Evolutionary conservation across 495 filamentous ascomycete genomes (phyloP).

Genomic region (Lepidopterella palustris): DNA sequence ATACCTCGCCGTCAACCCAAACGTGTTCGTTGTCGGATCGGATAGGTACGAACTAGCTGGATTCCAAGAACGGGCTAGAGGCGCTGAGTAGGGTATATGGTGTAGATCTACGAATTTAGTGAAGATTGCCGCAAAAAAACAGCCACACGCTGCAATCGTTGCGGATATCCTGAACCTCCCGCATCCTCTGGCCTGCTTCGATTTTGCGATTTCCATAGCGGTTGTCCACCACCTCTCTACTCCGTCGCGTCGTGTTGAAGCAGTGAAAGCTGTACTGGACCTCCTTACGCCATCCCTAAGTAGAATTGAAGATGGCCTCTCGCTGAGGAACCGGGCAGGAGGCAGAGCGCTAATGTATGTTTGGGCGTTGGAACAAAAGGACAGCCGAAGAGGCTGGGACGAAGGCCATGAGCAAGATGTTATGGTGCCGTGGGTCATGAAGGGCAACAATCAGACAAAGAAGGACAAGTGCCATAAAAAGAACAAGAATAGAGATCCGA

Average conservation of each 20-base stretch:
- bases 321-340: conserved; percentile 41
- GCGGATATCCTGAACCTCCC: conserved; percentile 67
- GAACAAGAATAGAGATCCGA: conserved; percentile 35
- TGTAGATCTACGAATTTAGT: conserved; percentile 63
- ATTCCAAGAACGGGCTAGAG: not conserved
- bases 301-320: conserved; percentile 21
- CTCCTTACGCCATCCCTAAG: conserved; percentile 46
- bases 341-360: conserved; percentile 71
- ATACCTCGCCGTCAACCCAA: conserved; percentile 72
- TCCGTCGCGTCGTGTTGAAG: conserved; percentile 62
- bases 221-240: conserved; percentile 94
- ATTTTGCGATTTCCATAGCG: conserved; percentile 93
- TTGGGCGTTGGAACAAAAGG: conserved; percentile 94
- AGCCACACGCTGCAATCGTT: conserved; percentile 57
- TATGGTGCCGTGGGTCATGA: conserved; percentile 92
- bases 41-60: conserved; percentile 58
- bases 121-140: conserved; percentile 61
- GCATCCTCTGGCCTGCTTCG: conserved; percentile 62
- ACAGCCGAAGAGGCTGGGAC: conserved; percentile 86
- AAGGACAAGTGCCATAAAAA: conserved; percentile 3
- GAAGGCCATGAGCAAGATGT: conserved; percentile 82
- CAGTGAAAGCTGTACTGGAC: conserved; percentile 64
- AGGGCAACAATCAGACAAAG: conserved; percentile 24
- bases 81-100: not conserved
- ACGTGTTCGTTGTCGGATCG: conserved; percentile 77